Evolutionary conservation across 768 basidiomycete genomes (phyloP), one percentile per base, ranked within the genome.

Genomic region (Butyriboletus loyo): DNA sequence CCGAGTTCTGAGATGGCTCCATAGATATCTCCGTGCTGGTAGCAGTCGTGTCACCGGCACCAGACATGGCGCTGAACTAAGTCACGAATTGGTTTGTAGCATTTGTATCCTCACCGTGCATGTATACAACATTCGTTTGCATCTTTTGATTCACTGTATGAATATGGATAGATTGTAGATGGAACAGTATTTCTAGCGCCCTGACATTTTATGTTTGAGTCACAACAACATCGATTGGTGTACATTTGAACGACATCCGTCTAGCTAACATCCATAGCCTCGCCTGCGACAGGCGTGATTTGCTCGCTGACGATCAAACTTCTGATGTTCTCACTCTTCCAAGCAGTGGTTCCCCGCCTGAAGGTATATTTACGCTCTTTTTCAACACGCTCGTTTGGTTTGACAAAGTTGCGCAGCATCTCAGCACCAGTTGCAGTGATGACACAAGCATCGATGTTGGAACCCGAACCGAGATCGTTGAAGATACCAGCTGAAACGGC

Each of bases 391-490:
- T 87, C 80, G 67, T 94, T 95, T 1, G 97, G 97, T 77, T 81
- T 94, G 71, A 89, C 86, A 66, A 89, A 89, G 74, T 98, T 98
- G 56, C 97, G 82, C 53, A 98, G 75, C 89, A 90, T 95, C 71
- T 97, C 93, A 0, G 94, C 95, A 54, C 84, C 76, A 43, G 79
- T 74, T 40, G 87, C 85, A 5, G 92, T 94, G 73, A 99, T 95
- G 60, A 98, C 82, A 69, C 95, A 96, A 1, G 94, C 96, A 70
- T 99, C 97, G 63, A 98, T 83, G 68, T 99, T 98, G n/a, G 92
- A 94, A 38, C 97, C 97, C 1, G 96, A 98, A 4, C 97, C 97
- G 31, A 98, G 83, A 76, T 99, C 97, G 75, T 99, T 98, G 82
- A 97, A 98, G 67, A 99, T 95, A 80, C 97, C 97, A 2, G 92